Percentiles rank a stretch among this genome's conserved stretches.
Conservation (phyloP, 2,329 filamentous ascomycete species). For the Diplodia corticola region DNA sequence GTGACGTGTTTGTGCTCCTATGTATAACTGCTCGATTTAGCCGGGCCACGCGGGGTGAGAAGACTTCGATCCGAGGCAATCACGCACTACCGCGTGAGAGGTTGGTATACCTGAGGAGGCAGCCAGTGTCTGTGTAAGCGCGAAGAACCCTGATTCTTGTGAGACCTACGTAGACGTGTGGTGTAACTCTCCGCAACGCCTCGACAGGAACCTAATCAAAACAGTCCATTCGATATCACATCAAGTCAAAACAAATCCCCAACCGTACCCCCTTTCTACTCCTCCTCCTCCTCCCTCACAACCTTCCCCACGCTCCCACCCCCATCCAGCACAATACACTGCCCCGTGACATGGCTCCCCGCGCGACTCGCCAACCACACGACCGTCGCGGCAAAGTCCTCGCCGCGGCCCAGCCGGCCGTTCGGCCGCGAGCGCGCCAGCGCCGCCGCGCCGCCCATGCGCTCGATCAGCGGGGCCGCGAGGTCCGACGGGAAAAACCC, state of each 20-base stretch:
- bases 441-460: constrained; percentile 45
- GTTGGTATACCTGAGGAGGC: neutral
- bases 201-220: too few species aligned
- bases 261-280: neutral
- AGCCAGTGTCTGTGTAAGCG: neutral
- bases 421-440: constrained; percentile 36
- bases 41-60: neutral
- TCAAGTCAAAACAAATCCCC: too few species aligned
- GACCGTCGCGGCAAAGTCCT: constrained; percentile 42
- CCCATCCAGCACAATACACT: constrained; percentile 3
- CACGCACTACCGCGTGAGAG: neutral
- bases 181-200: neutral
- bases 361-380: constrained; percentile 30
- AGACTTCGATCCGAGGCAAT: neutral
- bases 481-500: constrained; percentile 44
- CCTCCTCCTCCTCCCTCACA: neutral
- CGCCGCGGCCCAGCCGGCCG: constrained; percentile 35
- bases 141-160: neutral
- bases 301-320: neutral
- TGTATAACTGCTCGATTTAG: neutral
- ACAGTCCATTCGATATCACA: too few species aligned
- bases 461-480: constrained; percentile 40
- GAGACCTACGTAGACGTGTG: neutral
- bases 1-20: neutral
- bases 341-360: neutral